These are phyloP conservation scores for Vitis labrusca DNA, from an alignment of 164 flowering plant genomes.

Conservation along the genomic window DNA sequence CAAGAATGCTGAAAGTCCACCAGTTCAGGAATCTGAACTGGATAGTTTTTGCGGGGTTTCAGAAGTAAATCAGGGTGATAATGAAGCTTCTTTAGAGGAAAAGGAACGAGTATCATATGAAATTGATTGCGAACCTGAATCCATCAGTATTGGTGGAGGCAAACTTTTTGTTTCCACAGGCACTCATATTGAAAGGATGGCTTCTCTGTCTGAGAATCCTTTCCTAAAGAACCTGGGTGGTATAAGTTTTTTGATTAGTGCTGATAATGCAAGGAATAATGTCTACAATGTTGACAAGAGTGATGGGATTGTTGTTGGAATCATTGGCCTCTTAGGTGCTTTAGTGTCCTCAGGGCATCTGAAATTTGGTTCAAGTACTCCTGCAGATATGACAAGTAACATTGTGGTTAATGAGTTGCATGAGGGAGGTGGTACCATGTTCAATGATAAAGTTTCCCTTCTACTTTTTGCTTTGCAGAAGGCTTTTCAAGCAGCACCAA, in stretches of 20 bases:
- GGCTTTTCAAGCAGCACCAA: constrained; percentile 96
- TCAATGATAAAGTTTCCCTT: constrained; percentile 88
- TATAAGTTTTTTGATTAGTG: constrained; percentile 81
- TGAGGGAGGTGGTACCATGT: constrained; percentile 80
- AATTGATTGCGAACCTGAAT: constrained; percentile 29
- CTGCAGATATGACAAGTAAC: constrained; percentile 51
- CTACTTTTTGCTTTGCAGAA: constrained; percentile 85
- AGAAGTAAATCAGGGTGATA: constrained; percentile 29
- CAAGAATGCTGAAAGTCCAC: constrained; percentile 20
- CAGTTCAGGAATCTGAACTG: constrained; percentile 22
- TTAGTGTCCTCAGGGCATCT: constrained; percentile 71
- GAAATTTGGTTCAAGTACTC: constrained; percentile 49
- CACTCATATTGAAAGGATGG: constrained; percentile 46
- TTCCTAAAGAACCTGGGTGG: constrained; percentile 81
- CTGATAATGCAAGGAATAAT: constrained; percentile 94
- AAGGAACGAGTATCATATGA: constrained; percentile 30
- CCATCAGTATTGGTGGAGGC: constrained; percentile 19
- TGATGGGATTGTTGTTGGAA: constrained; percentile 85
- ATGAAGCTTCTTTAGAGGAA: constrained; percentile 29
- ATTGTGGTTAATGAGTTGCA: constrained; percentile 52
- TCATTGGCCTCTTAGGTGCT: constrained; percentile 79
- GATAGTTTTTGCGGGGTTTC: constrained; percentile 16
- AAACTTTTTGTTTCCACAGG: constrained; percentile 22
- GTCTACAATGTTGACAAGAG: constrained; percentile 81
- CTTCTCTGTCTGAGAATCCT: constrained; percentile 59